These are phyloP conservation scores for Euphorbia tirucalli DNA, from an alignment of 345 rosid species.

Conservation along the genomic window DNA sequence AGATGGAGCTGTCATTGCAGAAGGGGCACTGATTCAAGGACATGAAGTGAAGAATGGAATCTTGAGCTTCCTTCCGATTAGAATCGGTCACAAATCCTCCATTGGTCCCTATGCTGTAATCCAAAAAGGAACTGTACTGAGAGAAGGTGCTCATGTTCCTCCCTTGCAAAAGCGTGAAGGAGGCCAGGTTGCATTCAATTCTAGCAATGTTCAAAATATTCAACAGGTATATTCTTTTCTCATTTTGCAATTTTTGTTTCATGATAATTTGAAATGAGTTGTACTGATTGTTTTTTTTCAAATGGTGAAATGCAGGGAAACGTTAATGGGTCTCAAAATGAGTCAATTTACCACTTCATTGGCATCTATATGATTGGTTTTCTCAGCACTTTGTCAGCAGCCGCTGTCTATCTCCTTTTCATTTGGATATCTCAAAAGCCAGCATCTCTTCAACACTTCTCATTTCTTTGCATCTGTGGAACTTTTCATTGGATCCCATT, in stretches of 20 bases:
- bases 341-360: constrained; percentile 37
- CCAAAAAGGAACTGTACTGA: constrained; percentile 54
- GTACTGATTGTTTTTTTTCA: neutral
- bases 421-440: constrained; percentile 32
- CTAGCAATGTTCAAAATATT: constrained; percentile 22
- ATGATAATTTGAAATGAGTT: too few relatives aligned
- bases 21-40: constrained; percentile 60
- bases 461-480: constrained; percentile 51
- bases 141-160: constrained; percentile 42
- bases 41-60: constrained; percentile 58
- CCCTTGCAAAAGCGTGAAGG: constrained; percentile 54
- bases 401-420: constrained; percentile 41
- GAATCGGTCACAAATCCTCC: constrained; percentile 44
- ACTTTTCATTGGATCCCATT: constrained; percentile 65
- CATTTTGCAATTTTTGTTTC: too few relatives aligned
- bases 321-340: constrained; percentile 12
- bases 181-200: constrained; percentile 28
- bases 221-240: constrained; percentile 35
- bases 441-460: constrained; percentile 40
- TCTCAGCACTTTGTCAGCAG: constrained; percentile 56
- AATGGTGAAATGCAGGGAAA: constrained; percentile 29
- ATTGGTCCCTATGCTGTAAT: constrained; percentile 63
- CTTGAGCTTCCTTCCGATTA: constrained; percentile 46
- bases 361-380: constrained; percentile 57
- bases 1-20: constrained; percentile 59